phyloP scores from a whole-genome alignment of 208 protist genomes.

The Kentomonas sorsogonicus region DNA sequence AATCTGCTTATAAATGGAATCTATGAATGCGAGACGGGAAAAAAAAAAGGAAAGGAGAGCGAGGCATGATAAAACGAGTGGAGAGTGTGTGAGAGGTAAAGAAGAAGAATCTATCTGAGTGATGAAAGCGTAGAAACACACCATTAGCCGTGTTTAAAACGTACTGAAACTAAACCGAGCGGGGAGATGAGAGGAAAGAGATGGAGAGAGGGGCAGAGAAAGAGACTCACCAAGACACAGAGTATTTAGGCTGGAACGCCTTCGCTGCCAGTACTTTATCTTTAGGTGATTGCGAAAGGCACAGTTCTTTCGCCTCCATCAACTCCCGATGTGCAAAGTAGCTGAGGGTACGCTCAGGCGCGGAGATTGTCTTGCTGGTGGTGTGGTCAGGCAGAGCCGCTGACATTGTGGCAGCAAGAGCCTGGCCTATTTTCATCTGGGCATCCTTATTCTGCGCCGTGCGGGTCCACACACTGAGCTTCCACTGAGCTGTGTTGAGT shows the following conservation, averaged over 20 bases:
- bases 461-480: constrained; percentile 84
- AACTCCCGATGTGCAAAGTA: constrained; percentile 71
- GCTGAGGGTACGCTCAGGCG: constrained; percentile 16
- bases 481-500: constrained; percentile 42
- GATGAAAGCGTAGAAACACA: background rate
- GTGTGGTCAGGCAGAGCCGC: background rate
- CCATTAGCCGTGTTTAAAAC: too few relatives aligned
- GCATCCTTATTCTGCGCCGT: constrained; percentile 51
- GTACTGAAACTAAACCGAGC: too few relatives aligned
- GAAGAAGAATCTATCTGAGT: constrained; percentile 2
- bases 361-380: background rate
- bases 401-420: constrained; percentile 18
- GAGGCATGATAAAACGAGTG: background rate
- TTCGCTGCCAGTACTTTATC: too few relatives aligned
- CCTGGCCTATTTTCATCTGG: constrained; percentile 62
- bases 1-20: constrained; percentile 10
- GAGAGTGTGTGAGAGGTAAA: background rate
- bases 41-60: constrained; percentile 12
- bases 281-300: too few relatives aligned
- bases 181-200: too few relatives aligned
- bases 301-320: constrained; percentile 66
- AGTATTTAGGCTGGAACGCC: constrained; percentile 49
- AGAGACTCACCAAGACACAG: too few relatives aligned
- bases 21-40: constrained; percentile 8
- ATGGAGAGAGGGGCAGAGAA: too few relatives aligned